These are phyloP conservation scores for Annulohypoxylon maeteangense DNA, from an alignment of 495 filamentous ascomycete species.

Conservation along the genomic window DNA sequence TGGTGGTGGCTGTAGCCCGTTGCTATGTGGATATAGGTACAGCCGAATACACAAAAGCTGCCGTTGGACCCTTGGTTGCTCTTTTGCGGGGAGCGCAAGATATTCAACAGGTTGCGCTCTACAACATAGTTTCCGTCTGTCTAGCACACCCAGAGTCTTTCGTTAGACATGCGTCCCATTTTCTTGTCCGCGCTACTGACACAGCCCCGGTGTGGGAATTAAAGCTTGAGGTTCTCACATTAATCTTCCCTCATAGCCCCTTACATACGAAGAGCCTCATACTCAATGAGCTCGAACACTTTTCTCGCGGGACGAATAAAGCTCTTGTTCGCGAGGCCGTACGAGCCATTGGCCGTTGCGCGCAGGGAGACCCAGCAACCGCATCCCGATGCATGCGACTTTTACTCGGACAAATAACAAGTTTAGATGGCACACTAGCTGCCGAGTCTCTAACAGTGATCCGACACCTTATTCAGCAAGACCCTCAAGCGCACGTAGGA, in stretches of 20 bases:
- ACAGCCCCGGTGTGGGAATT: constrained; percentile 85
- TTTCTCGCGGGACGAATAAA: constrained; percentile 79
- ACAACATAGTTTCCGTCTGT: constrained; percentile 92
- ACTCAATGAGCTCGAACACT: constrained; percentile 91
- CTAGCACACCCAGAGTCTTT: constrained; percentile 78
- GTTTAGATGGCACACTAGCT: constrained; percentile 83
- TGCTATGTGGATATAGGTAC: constrained; percentile 87
- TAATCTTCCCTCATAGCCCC: constrained; percentile 86
- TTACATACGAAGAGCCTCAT: constrained; percentile 82
- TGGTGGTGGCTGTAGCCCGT: constrained; percentile 86
- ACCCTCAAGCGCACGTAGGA: constrained; percentile 74
- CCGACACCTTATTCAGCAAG: constrained; percentile 92
- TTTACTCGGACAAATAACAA: constrained; percentile 84
- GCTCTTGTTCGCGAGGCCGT: constrained; percentile 87
- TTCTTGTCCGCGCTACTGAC: constrained; percentile 83
- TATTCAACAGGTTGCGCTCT: constrained; percentile 86
- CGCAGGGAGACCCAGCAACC: constrained; percentile 76
- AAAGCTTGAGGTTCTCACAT: constrained; percentile 88
- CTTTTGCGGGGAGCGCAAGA: constrained; percentile 85
- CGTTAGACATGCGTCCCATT: constrained; percentile 84
- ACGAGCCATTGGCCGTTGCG: constrained; percentile 90
- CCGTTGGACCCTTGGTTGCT: constrained; percentile 85
- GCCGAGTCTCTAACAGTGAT: constrained; percentile 93
- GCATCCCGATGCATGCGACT: constrained; percentile 81
- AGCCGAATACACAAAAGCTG: constrained; percentile 71